Evolutionary conservation across 1,284 basidiomycete genomes (phyloP).

Genomic region (Malassezia vespertilionis): DNA sequence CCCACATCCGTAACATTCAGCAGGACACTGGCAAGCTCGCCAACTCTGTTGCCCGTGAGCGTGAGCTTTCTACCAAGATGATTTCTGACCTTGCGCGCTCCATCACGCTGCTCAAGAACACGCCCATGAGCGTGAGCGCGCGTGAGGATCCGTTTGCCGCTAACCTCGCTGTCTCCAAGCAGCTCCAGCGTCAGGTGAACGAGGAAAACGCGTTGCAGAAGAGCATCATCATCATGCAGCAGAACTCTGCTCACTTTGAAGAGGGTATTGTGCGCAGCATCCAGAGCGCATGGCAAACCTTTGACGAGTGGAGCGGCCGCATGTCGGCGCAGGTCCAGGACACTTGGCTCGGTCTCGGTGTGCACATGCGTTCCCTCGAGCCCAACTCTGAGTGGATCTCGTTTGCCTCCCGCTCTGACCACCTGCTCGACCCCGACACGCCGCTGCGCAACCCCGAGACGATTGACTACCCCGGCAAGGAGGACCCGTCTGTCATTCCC

Average conservation of each 20-base stretch:
- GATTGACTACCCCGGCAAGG: conserved; percentile 83
- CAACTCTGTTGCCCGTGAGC: conserved; percentile 80
- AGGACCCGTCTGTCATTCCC: conserved; percentile 75
- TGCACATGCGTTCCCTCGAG: conserved; percentile 70
- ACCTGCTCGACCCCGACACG: conserved; percentile 91
- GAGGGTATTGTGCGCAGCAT: conserved; percentile 89
- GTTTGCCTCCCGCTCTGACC: conserved; percentile 85
- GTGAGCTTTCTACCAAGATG: conserved; percentile 74
- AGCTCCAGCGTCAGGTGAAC: conserved; percentile 78
- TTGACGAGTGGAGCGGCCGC: conserved; percentile 83
- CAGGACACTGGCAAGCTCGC: conserved; percentile 94
- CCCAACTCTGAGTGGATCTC: conserved; percentile 94
- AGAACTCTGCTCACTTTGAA: conserved; percentile 94
- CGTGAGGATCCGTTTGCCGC: conserved; percentile 71
- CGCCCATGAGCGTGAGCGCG: conserved; percentile 72
- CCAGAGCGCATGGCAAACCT: conserved; percentile 93
- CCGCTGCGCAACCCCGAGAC: conserved; percentile 54
- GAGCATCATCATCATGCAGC: conserved; percentile 94
- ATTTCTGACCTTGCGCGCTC: conserved; percentile 78
- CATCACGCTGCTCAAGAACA: conserved; percentile 87
- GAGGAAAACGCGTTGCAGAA: conserved; percentile 98
- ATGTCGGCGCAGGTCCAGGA: conserved; percentile 70
- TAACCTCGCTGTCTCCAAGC: conserved; percentile 71
- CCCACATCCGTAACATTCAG: conserved; percentile 92
- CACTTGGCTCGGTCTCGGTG: conserved; percentile 65